These are phyloP conservation scores for Vitis cinerea DNA, from an alignment of 164 flowering plant species.

Conservation along the genomic window DNA sequence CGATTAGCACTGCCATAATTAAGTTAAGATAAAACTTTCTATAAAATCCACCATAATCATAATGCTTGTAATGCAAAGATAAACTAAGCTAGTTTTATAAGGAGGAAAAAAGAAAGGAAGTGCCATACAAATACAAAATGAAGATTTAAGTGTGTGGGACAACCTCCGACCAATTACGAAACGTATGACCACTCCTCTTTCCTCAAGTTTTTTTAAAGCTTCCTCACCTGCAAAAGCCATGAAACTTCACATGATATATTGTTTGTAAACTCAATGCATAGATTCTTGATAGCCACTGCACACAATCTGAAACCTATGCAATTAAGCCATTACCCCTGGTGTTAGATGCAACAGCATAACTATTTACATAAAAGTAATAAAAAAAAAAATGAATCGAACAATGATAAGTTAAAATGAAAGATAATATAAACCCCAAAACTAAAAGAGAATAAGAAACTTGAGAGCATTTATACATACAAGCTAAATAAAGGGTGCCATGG, in stretches of 20 bases:
- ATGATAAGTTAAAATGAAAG: background rate
- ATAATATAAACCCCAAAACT: background rate
- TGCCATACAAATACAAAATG: background rate
- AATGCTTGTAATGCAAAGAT: background rate
- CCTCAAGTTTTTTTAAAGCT: conserved; percentile 80
- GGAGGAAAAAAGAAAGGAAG: background rate
- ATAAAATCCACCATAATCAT: background rate
- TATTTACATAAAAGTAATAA: background rate
- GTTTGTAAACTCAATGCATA: background rate
- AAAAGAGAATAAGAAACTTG: background rate
- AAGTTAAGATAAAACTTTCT: background rate
- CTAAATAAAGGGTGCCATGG: too few species aligned
- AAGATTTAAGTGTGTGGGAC: conserved; percentile 19
- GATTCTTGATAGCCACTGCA: background rate
- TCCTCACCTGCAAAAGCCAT: conserved; percentile 51
- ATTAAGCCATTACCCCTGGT: background rate
- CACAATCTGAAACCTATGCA: background rate
- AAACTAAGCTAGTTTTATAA: background rate
- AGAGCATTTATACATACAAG: background rate
- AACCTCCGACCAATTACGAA: conserved; percentile 99
- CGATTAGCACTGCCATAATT: conserved; percentile 78
- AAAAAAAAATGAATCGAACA: background rate
- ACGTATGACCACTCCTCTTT: conserved; percentile 85
- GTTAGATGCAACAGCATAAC: background rate
- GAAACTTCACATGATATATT: background rate